A percentile compares a stretch with the other conserved stretches of the same genome.
Conservation (phyloP, 169 alveolate species). For the Cryptosporidium andersoni region DNA sequence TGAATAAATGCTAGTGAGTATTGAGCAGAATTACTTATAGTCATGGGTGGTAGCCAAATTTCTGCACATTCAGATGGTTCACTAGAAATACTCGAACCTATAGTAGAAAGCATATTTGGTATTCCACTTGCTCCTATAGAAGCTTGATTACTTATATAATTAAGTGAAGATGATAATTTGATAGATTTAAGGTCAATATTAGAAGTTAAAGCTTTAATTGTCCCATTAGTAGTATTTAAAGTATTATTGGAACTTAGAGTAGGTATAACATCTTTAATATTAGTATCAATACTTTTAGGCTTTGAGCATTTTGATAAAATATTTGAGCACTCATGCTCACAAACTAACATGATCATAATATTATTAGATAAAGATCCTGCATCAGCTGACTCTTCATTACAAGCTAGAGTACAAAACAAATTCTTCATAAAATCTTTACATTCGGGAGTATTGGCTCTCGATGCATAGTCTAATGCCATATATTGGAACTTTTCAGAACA, state of each 20-base stretch:
- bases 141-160: not conserved
- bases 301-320: conserved; percentile 44
- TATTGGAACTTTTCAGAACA: conserved; percentile 46
- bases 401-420: conserved; percentile 61
- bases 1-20: conserved; percentile 67
- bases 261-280: not conserved
- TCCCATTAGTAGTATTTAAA: not conserved
- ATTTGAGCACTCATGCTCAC: conserved; percentile 46
- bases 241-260: not conserved
- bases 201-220: no score
- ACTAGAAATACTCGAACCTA: not conserved
- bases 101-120: not conserved
- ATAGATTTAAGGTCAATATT: no score
- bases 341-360: conserved; percentile 51
- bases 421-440: conserved; percentile 35
- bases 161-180: no score
- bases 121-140: conserved; percentile 27
- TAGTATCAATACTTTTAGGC: not conserved
- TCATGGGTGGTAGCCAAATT: conserved; percentile 39
- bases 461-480: conserved; percentile 41
- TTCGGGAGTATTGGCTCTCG: conserved; percentile 6
- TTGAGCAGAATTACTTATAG: conserved; percentile 8
- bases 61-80: conserved; percentile 47
- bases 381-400: conserved; percentile 65
- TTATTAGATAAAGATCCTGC: conserved; percentile 34